Base-by-base conservation (phyloP, 2,329 filamentous ascomycete species). In the Fonsecaea nubica region DNA sequence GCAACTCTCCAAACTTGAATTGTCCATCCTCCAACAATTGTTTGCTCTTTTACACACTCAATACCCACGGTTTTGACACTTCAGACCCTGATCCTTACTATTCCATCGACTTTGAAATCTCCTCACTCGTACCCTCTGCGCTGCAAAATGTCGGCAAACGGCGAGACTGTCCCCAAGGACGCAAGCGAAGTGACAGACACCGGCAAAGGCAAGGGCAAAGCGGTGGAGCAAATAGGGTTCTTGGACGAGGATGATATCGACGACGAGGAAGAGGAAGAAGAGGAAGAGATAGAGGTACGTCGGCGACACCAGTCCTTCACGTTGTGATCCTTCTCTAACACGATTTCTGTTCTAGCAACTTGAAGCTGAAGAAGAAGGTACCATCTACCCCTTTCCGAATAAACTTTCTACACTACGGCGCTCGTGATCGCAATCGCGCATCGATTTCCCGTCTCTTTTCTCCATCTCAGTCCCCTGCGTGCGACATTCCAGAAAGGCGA, bases 191-290 rank as follows among this genome's bases (percentile, higher is more conserved):
- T 72, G 10, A 52, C 58, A 40, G 81, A 84, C 79, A 61, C 50
- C 10, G 68, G 68, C 12, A 96, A 96, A 86, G 92, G 92, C 80
- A 97, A 97, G 85, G 92, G 92, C 83, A 97, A 97, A 85, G 89
- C 87, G 48, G 77, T 81, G 48, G 86, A 87, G 58, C 77, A 82
- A 38, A 78, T 79, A 62, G 80, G 79, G 50, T 82, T 90, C 73
- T 81, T 90, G 73, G 81, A 87, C 75, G 84, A 85, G 86, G 90
- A 90, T 53, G 90, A 92, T 73, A 90, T 90, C 36, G 87, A 92
- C 1, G 90, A 92, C 35, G 83, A 82, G 72, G 88, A 90, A 15
- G 91, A 93, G 48, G 90, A 90, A 58, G 87, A 85, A 50, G 85
- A 84, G 21, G 86, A 85, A 73, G 86, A 81, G 62, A 69, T 71